These are phyloP conservation scores for Irineochytrium annulatum DNA, from an alignment of 192 early-diverging fungal genomes.

Conservation along the genomic window DNA sequence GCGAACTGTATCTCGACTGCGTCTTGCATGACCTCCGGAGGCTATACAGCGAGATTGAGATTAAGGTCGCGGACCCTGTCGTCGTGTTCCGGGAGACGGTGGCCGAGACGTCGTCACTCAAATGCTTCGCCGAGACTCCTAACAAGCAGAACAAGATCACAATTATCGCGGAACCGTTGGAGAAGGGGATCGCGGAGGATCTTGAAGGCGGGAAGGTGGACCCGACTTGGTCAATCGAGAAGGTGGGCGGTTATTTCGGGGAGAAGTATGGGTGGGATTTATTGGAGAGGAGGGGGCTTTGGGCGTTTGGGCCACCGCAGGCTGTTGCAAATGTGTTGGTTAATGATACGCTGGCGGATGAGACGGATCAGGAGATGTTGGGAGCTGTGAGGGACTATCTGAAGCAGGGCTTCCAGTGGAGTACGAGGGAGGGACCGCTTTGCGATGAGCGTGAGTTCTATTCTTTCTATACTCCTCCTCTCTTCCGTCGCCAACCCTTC, in stretches of 20 bases:
- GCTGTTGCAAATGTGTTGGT: constrained; percentile 88
- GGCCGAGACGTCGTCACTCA: constrained; percentile 85
- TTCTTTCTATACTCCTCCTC: no score
- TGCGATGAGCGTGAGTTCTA: constrained; percentile 84
- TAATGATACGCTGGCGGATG: constrained; percentile 93
- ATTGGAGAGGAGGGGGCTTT: constrained; percentile 85
- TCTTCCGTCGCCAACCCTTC: no score
- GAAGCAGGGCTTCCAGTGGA: constrained; percentile 98
- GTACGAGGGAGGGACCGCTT: constrained; percentile 89
- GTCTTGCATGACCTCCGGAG: constrained; percentile 91
- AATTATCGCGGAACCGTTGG: constrained; percentile 92
- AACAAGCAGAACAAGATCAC: constrained; percentile 99
- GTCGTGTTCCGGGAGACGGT: constrained; percentile 95
- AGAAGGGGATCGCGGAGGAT: constrained; percentile 85
- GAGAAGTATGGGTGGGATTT: constrained; percentile 92
- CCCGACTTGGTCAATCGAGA: constrained; percentile 64
- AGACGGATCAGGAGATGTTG: constrained; percentile 75
- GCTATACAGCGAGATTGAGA: constrained; percentile 93
- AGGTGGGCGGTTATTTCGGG: constrained; percentile 78
- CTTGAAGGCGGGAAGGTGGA: constrained; percentile 74
- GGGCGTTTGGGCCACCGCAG: constrained; percentile 97
- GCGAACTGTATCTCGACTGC: constrained; percentile 95
- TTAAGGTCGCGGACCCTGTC: constrained; percentile 97
- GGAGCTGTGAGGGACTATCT: constrained; percentile 77
- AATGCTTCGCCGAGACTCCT: constrained; percentile 97